phyloP scores from a whole-genome alignment of 306 rosid species.

The Canavalia ensiformis region DNA sequence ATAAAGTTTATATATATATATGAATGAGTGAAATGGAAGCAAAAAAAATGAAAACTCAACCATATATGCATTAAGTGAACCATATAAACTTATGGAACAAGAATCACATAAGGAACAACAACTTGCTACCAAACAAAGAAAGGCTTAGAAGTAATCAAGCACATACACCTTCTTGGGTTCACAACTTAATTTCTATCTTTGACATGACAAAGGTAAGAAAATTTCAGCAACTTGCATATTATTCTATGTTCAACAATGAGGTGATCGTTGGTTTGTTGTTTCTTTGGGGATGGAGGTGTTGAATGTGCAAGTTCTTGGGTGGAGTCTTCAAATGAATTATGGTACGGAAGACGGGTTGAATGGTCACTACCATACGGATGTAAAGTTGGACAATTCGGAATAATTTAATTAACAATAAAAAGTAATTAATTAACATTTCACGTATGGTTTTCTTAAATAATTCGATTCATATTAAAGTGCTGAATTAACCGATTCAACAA shows the following conservation, averaged over 20 bases:
- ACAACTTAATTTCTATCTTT: conserved; percentile 31
- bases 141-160: conserved; percentile 30
- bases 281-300: background rate
- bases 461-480: background rate
- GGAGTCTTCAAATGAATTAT: background rate
- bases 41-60: conserved; percentile 55
- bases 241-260: background rate
- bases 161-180: conserved; percentile 36
- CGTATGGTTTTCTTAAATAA: background rate
- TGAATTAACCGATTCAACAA: background rate
- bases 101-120: conserved; percentile 47
- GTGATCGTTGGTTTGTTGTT: background rate
- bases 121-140: conserved; percentile 58
- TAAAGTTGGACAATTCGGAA: background rate
- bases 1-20: background rate
- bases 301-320: background rate
- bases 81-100: too few species aligned
- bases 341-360: background rate
- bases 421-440: background rate
- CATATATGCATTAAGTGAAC: conserved; percentile 4
- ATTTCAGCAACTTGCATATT: background rate
- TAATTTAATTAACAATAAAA: background rate
- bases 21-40: conserved; percentile 67
- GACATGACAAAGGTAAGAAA: background rate
- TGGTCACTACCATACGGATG: background rate